These are phyloP conservation scores for Austropuccinia psidii DNA, from an alignment of 1,284 basidiomycete species.

Conservation along the genomic window DNA sequence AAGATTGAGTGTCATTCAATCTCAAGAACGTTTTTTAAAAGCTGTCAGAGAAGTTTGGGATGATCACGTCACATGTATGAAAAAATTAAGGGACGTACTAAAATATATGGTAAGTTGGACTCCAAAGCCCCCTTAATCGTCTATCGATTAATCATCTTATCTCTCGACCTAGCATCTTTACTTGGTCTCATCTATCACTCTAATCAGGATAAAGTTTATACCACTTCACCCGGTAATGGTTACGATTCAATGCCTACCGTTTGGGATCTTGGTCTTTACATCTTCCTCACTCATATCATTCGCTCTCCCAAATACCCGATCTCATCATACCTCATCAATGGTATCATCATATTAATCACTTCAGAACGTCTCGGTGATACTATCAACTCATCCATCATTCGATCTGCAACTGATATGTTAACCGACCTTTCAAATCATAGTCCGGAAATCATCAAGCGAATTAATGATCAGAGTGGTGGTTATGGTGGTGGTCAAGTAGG, in stretches of 20 bases:
- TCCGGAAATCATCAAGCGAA: constrained; percentile 21
- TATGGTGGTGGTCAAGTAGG: constrained; percentile 46
- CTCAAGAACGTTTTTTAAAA: constrained; percentile 66
- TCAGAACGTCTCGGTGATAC: constrained; percentile 84
- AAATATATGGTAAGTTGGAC: constrained; percentile 83
- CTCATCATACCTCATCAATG: constrained; percentile 68
- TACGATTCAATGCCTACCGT: constrained; percentile 64
- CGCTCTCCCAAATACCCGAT: constrained; percentile 58
- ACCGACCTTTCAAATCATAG: constrained; percentile 27
- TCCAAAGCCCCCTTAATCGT: neutral
- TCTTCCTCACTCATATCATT: constrained; percentile 80
- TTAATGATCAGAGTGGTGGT: constrained; percentile 16
- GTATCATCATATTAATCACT: constrained; percentile 76
- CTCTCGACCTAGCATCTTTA: neutral
- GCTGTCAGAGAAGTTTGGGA: constrained; percentile 83
- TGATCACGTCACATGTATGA: constrained; percentile 84
- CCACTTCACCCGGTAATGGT: constrained; percentile 50
- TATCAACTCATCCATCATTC: constrained; percentile 83
- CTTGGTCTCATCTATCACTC: neutral
- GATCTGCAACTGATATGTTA: constrained; percentile 56
- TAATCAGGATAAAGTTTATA: constrained; percentile 78
- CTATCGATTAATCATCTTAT: neutral
- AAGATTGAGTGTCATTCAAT: constrained; percentile 42
- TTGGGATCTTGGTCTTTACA: constrained; percentile 70
- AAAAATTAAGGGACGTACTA: constrained; percentile 78